These are phyloP conservation scores for Collariella sp. DNA, from an alignment of 495 filamentous ascomycete species.

Conservation along the genomic window DNA sequence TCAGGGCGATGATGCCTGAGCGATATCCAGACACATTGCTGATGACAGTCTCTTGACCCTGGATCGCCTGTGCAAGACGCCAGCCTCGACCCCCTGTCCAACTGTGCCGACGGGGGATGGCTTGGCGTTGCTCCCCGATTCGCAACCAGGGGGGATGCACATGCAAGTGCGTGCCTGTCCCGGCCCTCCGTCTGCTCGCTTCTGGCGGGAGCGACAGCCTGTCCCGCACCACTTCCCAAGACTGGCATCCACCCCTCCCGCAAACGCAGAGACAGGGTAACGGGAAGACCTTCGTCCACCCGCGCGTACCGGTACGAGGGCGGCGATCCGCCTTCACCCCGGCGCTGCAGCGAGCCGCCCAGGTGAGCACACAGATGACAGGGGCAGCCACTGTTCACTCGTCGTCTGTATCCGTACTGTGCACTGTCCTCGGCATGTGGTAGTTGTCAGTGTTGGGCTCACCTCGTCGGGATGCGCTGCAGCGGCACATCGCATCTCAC, in stretches of 20 bases:
- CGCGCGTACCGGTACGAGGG: slow-evolving; percentile 18
- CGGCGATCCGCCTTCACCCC: slow-evolving; percentile 3
- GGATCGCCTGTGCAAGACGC: not conserved
- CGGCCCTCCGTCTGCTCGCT: slow-evolving; percentile 15
- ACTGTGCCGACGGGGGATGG: slow-evolving; percentile 3
- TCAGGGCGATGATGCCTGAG: not conserved
- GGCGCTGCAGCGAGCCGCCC: slow-evolving; percentile 13
- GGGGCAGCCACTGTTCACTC: too few species aligned
- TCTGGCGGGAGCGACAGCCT: slow-evolving; percentile 18
- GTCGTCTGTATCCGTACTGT: too few species aligned
- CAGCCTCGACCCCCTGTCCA: not conserved
- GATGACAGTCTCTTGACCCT: not conserved
- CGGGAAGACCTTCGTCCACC: not conserved
- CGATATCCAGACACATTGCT: too few species aligned
- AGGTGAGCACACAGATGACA: not conserved
- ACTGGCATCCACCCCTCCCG: slow-evolving; percentile 10
- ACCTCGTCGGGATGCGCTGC: not conserved
- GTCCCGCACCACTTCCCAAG: slow-evolving; percentile 16
- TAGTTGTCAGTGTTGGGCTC: not conserved
- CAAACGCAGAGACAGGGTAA: not conserved
- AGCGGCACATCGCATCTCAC: not conserved
- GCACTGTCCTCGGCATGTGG: too few species aligned
- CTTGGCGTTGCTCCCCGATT: slow-evolving; percentile 5
- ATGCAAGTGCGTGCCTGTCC: slow-evolving; percentile 30
- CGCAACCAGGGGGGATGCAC: not conserved